Percentiles rank a stretch among this genome's conserved stretches.
Evolutionary conservation across 257 asterid genomes (phyloP).

Genomic region (Ocimum tenuiflorum): DNA sequence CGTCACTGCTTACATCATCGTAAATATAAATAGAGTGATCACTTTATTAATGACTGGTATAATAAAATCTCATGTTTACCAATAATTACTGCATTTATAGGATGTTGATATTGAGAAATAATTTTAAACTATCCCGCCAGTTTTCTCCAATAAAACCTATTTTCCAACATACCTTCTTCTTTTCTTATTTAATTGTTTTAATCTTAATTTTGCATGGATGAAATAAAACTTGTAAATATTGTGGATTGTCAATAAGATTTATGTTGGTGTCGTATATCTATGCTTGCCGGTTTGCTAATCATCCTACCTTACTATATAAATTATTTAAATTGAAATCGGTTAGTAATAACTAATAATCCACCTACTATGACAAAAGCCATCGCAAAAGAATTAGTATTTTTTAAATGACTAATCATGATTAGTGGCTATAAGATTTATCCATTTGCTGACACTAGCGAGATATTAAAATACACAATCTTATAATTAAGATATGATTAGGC

Average conservation of each 20-base stretch:
- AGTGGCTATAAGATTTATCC: background rate
- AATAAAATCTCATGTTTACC: background rate
- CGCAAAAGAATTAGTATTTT: background rate
- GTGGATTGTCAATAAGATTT: background rate
- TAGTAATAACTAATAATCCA: conserved; percentile 21
- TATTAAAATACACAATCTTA: conserved; percentile 13
- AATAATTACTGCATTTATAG: background rate
- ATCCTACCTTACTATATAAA: background rate
- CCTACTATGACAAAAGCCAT: conserved; percentile 33
- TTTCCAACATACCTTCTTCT: no score
- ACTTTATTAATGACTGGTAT: background rate
- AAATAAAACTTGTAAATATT: background rate
- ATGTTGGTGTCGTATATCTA: conserved; percentile 10
- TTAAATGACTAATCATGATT: conserved; percentile 17
- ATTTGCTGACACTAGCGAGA: background rate
- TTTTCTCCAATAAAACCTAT: no score
- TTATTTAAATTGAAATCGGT: conserved; percentile 19
- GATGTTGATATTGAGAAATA: background rate
- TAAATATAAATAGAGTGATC: background rate
- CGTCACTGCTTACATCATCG: conserved; percentile 22
- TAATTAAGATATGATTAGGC: background rate
- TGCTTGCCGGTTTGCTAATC: conserved; percentile 14
- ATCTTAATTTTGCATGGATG: background rate
- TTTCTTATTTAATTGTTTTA: no score
- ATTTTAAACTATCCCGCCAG: background rate